Percentiles rank a stretch among this genome's conserved stretches.
These are phyloP conservation scores for Schoenoplectus tabernaemontani DNA, from an alignment of 202 grass and related monocot genomes.

Conservation along the genomic window DNA sequence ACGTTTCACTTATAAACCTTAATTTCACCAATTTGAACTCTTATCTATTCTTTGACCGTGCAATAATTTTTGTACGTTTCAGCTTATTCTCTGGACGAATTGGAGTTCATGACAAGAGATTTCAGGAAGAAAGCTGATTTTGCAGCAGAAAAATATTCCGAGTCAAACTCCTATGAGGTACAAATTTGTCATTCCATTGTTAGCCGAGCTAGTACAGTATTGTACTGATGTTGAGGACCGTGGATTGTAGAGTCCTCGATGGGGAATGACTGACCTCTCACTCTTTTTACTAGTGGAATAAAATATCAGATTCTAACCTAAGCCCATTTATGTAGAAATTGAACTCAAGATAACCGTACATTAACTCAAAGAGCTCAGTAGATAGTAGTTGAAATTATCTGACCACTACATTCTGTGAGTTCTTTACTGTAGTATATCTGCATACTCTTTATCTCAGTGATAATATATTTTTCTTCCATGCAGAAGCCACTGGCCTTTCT, in stretches of 20 bases:
- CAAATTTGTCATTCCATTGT: not conserved
- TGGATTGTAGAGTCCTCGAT: not conserved
- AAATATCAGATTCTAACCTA: not conserved
- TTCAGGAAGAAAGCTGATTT: slow-evolving; percentile 41
- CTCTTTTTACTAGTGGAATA: not conserved
- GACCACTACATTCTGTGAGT: not conserved
- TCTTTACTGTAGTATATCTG: not conserved
- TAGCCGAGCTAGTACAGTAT: not conserved
- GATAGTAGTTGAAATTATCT: not conserved
- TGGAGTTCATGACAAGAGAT: slow-evolving; percentile 59
- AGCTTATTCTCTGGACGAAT: slow-evolving; percentile 73
- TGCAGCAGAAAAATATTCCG: slow-evolving; percentile 27
- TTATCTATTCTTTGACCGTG: not conserved
- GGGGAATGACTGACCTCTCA: not conserved
- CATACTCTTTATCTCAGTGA: not conserved
- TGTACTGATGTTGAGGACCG: not conserved
- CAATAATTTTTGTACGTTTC: not conserved
- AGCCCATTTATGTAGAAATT: not conserved
- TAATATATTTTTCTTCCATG: slow-evolving; percentile 21
- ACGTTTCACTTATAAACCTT: too few relatives aligned
- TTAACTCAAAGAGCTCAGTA: not conserved
- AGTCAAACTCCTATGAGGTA: slow-evolving; percentile 52
- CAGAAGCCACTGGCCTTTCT: slow-evolving; percentile 68
- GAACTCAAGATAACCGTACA: not conserved
- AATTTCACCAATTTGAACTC: not conserved